A percentile compares a stretch with the other conserved stretches of the same genome.
These are phyloP conservation scores for Scleromitrula shiraiana DNA, from an alignment of 2,329 filamentous ascomycete genomes.

Conservation along the genomic window DNA sequence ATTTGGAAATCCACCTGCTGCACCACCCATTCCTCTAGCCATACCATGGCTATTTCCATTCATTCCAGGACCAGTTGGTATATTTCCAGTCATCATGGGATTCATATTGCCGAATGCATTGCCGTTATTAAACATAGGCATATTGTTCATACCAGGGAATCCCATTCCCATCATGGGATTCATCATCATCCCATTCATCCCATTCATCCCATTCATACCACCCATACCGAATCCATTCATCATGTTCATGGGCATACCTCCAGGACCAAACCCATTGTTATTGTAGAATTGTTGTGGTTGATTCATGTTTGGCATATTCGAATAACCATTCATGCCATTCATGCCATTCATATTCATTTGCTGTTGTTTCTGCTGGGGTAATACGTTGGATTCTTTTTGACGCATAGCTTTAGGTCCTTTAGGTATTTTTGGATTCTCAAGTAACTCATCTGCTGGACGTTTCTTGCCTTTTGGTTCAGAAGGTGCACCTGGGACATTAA, in stretches of 20 bases:
- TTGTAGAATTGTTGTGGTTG: conserved; percentile 13
- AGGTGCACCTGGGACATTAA: conserved; percentile 3
- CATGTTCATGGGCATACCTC: conserved; percentile 27
- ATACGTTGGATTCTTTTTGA: conserved; percentile 37
- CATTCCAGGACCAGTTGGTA: conserved; percentile 25
- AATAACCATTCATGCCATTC: conserved; percentile 29
- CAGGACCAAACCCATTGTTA: background rate
- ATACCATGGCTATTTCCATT: conserved; percentile 27
- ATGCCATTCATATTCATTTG: conserved; percentile 35
- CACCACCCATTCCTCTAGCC: conserved; percentile 27
- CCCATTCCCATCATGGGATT: conserved; percentile 27
- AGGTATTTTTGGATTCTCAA: conserved; percentile 56
- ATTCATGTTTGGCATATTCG: conserved; percentile 23
- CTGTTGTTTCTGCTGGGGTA: conserved; percentile 32
- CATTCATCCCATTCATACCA: conserved; percentile 33
- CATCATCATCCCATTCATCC: conserved; percentile 32
- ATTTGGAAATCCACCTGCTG: conserved; percentile 40
- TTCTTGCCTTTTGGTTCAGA: conserved; percentile 49
- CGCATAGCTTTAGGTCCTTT: conserved; percentile 61
- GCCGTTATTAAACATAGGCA: conserved; percentile 31
- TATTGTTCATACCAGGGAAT: conserved; percentile 33
- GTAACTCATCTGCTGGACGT: conserved; percentile 67
- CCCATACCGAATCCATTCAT: conserved; percentile 30
- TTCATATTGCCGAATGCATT: conserved; percentile 17
- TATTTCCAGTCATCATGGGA: conserved; percentile 27